Conservation (phyloP, 257 asterid species). For the Jasminum sambac region DNA sequence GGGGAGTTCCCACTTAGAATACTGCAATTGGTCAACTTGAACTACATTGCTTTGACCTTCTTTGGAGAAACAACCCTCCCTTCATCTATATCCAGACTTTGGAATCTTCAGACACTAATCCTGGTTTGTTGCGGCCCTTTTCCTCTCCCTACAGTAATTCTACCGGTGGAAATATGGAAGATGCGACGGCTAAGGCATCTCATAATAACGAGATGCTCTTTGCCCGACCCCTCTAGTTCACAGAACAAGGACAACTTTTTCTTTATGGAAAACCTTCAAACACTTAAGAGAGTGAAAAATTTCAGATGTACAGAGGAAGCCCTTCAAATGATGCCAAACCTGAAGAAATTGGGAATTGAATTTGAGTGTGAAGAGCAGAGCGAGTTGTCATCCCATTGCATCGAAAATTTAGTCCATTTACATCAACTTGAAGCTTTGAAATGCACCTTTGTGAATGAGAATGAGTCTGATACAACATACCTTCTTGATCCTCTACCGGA, state of each 20-base stretch:
- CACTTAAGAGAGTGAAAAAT: neutral
- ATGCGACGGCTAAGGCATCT: constrained; percentile 34
- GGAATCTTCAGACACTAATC: constrained; percentile 27
- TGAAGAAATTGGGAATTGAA: constrained; percentile 16
- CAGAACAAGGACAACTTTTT: neutral
- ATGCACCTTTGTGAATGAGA: neutral
- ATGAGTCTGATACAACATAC: neutral
- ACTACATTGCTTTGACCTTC: constrained; percentile 15
- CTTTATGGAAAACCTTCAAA: neutral
- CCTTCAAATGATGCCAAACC: neutral
- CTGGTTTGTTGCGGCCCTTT: neutral
- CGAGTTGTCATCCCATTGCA: neutral
- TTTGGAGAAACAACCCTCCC: neutral
- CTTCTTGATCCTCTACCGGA: neutral
- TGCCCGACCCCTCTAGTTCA: constrained; percentile 4
- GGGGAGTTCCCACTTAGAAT: constrained; percentile 3
- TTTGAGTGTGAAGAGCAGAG: neutral
- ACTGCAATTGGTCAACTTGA: constrained; percentile 11
- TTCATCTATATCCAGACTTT: constrained; percentile 23
- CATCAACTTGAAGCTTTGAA: constrained; percentile 19
- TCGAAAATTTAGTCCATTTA: neutral
- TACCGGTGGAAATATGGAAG: constrained; percentile 20
- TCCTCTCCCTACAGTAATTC: neutral
- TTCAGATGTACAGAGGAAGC: constrained; percentile 14
- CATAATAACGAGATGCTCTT: neutral